Evolutionary conservation across 2,329 filamentous ascomycete species (phyloP), one percentile per base, ranked within the genome.

Genomic region (Stagonosporopsis cucurbitacearum): DNA sequence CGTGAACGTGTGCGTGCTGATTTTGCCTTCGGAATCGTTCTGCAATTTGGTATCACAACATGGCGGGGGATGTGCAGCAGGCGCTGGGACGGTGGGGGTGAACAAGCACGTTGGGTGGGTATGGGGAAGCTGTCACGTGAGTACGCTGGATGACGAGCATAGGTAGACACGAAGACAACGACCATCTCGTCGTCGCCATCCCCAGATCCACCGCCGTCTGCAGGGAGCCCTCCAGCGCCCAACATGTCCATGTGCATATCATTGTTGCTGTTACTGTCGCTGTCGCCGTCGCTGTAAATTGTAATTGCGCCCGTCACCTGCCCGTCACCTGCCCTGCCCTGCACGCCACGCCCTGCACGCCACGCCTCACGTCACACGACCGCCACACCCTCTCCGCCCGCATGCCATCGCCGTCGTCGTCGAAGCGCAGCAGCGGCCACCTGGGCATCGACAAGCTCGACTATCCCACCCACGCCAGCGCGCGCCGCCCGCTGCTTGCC

Each of bases 401-500:
- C 58, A 50, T 50, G 53, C 47, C 53, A 30, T 43, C 72, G 36
- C 65, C 71, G 39, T 63, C 71, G 35, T 55, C 65, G 57, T 72
- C 70, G 35, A 72, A 71, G 63, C 67, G 65, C 46, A 69, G 58
- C 63, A 70, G 64, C 65, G 67, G 62, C 63, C 63, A 45, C 40
- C 41, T 40, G 17, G 56, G 47, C 65, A 82, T 82, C 66, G 78
- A 79, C 75, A 82, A 81, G 70, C 79, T 81, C 69, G 80, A 82
- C 69, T 82, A 81, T 69, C 70, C 74, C 50, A n/a, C n/a, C n/a
- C n/a, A n/a, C n/a, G n/a, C n/a, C n/a, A 71, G 53, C 60, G 72
- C 65, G 58, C 74, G 63, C 62, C 71, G 75, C 37, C 78, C 78
- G 5, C 75, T 81, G 17, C 74, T 81, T 11, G 70, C 70, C 33